phyloP scores from a whole-genome alignment of 768 basidiomycete species.

The Termitomyces sp. region DNA sequence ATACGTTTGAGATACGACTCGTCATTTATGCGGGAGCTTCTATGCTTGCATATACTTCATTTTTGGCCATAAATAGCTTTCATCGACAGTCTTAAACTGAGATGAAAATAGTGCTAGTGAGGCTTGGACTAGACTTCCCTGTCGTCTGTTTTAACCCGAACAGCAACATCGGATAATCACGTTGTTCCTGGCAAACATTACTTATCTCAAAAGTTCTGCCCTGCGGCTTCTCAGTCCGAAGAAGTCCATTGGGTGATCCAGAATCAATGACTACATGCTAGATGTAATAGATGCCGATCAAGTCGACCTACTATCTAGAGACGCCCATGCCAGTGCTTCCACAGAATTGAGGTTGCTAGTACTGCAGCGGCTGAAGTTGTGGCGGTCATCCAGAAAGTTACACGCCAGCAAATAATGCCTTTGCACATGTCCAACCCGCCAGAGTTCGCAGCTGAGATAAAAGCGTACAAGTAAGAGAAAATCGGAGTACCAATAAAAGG shows the following conservation, averaged over 20 bases:
- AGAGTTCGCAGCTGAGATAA: slow-evolving; percentile 52
- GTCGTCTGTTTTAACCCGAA: background rate
- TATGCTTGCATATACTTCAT: slow-evolving; percentile 48
- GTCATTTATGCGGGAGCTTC: slow-evolving; percentile 57
- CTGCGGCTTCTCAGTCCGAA: background rate
- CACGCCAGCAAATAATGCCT: slow-evolving; percentile 60
- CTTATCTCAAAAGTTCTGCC: background rate
- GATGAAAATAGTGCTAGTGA: background rate
- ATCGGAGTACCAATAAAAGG: slow-evolving; percentile 71
- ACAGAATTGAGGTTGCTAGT: slow-evolving; percentile 43
- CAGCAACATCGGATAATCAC: background rate
- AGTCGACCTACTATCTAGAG: slow-evolving; percentile 31
- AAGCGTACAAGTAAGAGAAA: slow-evolving; percentile 80
- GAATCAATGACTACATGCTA: background rate
- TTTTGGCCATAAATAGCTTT: slow-evolving; percentile 55
- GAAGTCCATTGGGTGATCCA: background rate
- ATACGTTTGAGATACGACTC: slow-evolving; percentile 45
- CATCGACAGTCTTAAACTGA: slow-evolving; percentile 28
- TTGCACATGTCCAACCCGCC: slow-evolving; percentile 42
- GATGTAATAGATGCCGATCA: background rate
- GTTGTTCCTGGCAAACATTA: background rate
- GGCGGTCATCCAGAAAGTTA: slow-evolving; percentile 57
- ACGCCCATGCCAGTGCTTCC: slow-evolving; percentile 59
- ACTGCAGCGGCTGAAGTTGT: slow-evolving; percentile 42
- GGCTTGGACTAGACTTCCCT: background rate